Base-by-base conservation (phyloP, 2,329 filamentous ascomycete species). In the Cryphonectria naterciae region DNA sequence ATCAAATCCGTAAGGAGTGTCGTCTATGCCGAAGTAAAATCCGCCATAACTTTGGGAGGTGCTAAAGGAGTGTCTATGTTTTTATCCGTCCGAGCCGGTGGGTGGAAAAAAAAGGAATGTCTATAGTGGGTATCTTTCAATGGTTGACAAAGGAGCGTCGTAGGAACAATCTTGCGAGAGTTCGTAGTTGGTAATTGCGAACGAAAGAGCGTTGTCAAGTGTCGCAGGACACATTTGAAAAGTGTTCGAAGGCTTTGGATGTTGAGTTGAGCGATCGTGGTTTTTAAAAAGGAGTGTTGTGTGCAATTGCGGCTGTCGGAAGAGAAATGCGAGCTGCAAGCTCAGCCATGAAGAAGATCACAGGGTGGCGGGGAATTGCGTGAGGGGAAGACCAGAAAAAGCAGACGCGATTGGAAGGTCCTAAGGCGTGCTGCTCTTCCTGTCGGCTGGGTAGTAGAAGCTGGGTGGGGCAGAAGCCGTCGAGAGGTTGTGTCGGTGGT, bases 1-100 rank as follows among this genome's bases (percentile, higher is more conserved):
- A 78, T 79, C 75, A 73, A 77, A 73, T 81, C 78, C 80, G 78
- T 80, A 85, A 83, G 82, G 83, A 85, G 81, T 80, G 82, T 81
- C 71, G 77, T 81, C 79, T 82, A 83, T 83, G 77, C 75, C 76
- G 77, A 77, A 74, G 74, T 73, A 67, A 67, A 67, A 72, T 78
- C 67, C 76, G 77, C 82, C 78, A 79, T 82, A 75, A 79, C 74
- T 74, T 70, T 79, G 77, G 74, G 61, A 72, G 67, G 71, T 69
- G 75, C 74, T 66, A 74, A 78, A 77, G 74, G 76, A 78, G 74
- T 73, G 75, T 77, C 66, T 71, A 72, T 72, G 80, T 78, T 79
- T 76, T 78, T 77, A 75, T 79, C 76, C 79, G 79, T 78, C 76
- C 79, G 78, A 79, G 75, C 70, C 72, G 68, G 52, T 62, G 61